Percentiles rank a stretch among this genome's conserved stretches.
phyloP scores from a whole-genome alignment of 805 yeast species.

The Jamesozyma gamospora region DNA sequence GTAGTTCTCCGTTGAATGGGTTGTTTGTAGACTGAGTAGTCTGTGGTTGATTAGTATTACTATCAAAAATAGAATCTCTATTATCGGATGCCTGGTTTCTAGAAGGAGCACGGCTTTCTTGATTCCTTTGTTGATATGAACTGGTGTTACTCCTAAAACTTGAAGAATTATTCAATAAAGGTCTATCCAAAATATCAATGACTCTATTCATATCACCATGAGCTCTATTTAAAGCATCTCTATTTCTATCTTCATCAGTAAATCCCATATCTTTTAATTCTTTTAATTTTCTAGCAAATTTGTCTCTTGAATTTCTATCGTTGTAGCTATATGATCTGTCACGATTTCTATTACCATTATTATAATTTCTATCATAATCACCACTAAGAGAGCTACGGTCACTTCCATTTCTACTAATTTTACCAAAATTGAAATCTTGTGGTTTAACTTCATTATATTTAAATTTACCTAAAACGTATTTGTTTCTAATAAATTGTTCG shows the following conservation, averaged over 20 bases:
- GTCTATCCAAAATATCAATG: constrained; percentile 29
- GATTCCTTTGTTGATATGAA: neutral
- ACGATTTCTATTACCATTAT: constrained; percentile 5
- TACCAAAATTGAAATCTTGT: constrained; percentile 25
- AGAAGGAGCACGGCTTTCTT: too few relatives aligned
- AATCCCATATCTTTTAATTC: constrained; percentile 35
- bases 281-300: constrained; percentile 27
- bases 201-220: constrained; percentile 53
- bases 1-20: constrained; percentile 28
- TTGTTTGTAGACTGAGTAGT: constrained; percentile 13
- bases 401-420: constrained; percentile 1
- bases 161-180: neutral
- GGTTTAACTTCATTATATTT: constrained; percentile 24
- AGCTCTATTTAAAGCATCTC: constrained; percentile 49
- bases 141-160: neutral
- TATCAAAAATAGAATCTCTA: constrained; percentile 28
- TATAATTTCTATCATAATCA: constrained; percentile 3
- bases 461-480: constrained; percentile 57
- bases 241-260: constrained; percentile 35
- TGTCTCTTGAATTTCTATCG: constrained; percentile 11
- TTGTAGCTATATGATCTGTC: neutral
- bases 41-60: constrained; percentile 8
- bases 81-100: too few relatives aligned
- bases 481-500: constrained; percentile 52
- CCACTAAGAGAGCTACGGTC: constrained; percentile 1